Evolutionary conservation across 192 early-diverging fungal genomes (phyloP), one percentile per base, ranked within the genome.

Genomic region (Oehlia diaphana): DNA sequence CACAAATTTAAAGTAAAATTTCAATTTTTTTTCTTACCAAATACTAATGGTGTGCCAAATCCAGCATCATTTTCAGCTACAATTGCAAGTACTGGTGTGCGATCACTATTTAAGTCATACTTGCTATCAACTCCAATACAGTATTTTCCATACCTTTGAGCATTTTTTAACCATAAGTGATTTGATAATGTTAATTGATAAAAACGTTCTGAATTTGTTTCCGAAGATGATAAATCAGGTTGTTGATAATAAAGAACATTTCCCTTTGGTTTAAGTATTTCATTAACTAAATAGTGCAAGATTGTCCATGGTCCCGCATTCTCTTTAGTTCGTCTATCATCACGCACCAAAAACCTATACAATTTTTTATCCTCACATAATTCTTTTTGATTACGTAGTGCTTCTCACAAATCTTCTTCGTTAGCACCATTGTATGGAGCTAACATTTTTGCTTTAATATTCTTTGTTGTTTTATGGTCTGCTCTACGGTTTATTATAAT

Each of bases 81-180:
- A 33, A 66, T 7, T 14, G 33, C n/a, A 23, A 37, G 23, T 35
- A 72, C 21, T 72, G 71, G 37, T 9, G 39, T 21, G 10, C 13
- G 19, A 72, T 72, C 39, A 72, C 16, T 72, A 47, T 72, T 72
- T 49, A 72, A 26, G n/a, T 72, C 71, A 49, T 72, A 44, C 16
- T 72, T 72, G 9, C 39, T 19, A 72, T 72, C 71, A 72, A 72
- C 26, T 0, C 19, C n/a, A 23, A 72, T 35, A 23, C 26, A 72
- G 9, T 58, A 58, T 21, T 58, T 58, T 58, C 16, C 19, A 58
- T 58, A 58, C 21, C 19, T 58, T 58, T 21, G 16, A 58, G 53
- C 19, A 58, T 58, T 58, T 58, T 58, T 58, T 47, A 47, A 12
- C 44, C 44, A 47, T 47, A 47, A 47, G 12, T 47, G 35, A 3